Evolutionary conservation across 1,139 yeast genomes (phyloP), one percentile per base, ranked within the genome.

Genomic region (Suhomyces coccinellae): DNA sequence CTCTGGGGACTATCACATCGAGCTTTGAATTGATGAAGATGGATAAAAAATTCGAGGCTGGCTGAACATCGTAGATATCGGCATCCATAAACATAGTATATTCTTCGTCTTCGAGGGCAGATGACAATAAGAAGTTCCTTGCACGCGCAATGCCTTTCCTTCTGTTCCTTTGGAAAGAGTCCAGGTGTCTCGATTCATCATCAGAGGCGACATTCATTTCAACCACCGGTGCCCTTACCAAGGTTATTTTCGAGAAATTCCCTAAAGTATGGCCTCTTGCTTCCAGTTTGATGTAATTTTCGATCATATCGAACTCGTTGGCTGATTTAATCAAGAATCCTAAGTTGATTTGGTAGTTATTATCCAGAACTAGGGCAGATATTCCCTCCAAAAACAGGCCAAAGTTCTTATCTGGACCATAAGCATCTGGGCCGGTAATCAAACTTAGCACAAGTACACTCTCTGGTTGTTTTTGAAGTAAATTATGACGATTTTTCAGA

Each of bases 61-160:
- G 50, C 8, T 68, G 61, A 20, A 75, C 47, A 30, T 57, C 52
- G 26, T 62, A 53, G 33, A 77, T 63, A 48, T 77, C 81, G 7
- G 77, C 61, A 52, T 78, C 82, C 15, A 78, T 47, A 45, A 71
- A 76, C n/a, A 78, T 47, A 1, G 77, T 62, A 49, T 67, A 70
- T 35, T 60, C 59, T 49, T 75, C 77, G 30, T 55, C 44, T 11
- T 48, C 53, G 38, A 69, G 54, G 2, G 64, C 53, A 40, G 61
- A 53, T 28, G 58, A 57, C n/a, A 71, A 40, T n/a, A 67, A 52
- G 51, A 68, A 70, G 52, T 71, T 71, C 41, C 75, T 55, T 22
- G 67, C 51, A 43, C 67, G 58, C 5, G 75, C 74, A 41, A 70
- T 65, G 31, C 58, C 56, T 43, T 71, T 56, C 41, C 75, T 53